Conservation (phyloP, 2,329 filamentous ascomycete genomes). For the Cladosporium oxysporum region DNA sequence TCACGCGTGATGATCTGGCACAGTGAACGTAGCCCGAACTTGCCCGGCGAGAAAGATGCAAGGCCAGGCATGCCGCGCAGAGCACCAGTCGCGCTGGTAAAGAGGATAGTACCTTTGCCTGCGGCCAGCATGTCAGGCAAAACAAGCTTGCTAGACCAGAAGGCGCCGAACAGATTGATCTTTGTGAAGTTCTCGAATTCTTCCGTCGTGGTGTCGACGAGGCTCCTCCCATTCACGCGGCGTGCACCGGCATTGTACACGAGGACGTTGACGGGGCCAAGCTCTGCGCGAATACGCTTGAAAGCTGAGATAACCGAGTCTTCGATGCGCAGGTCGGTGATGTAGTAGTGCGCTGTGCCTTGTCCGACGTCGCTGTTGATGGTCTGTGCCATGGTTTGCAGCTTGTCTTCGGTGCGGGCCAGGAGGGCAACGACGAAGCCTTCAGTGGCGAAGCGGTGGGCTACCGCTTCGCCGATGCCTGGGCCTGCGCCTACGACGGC, state of each 20-base stretch:
- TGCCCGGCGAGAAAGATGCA: constrained; percentile 28
- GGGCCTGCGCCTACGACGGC: constrained; percentile 31
- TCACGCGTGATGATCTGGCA: constrained; percentile 23
- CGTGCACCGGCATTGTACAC: constrained; percentile 31
- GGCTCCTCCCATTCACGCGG: constrained; percentile 27
- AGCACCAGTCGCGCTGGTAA: constrained; percentile 28
- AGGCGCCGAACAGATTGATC: constrained; percentile 29
- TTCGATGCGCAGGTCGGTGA: constrained; percentile 27
- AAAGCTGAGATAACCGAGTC: constrained; percentile 24
- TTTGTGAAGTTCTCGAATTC: constrained; percentile 31
- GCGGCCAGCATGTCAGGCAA: constrained; percentile 28
- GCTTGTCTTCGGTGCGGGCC: constrained; percentile 29
- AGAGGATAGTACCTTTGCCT: constrained; percentile 27
- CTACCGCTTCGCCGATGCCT: constrained; percentile 32
- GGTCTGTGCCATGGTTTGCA: constrained; percentile 27
- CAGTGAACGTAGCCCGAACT: constrained; percentile 27
- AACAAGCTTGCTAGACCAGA: constrained; percentile 29
- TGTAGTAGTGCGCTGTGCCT: constrained; percentile 28
- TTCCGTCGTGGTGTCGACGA: constrained; percentile 28
- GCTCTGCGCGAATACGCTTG: constrained; percentile 23
- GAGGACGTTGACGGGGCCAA: constrained; percentile 27
- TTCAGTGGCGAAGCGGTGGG: constrained; percentile 28
- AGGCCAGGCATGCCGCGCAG: constrained; percentile 27
- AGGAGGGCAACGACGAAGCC: constrained; percentile 30
- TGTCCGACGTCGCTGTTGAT: constrained; percentile 25